Evolutionary conservation across 768 basidiomycete species (phyloP), one percentile per base, ranked within the genome.

Genomic region (Cyathus striatus): DNA sequence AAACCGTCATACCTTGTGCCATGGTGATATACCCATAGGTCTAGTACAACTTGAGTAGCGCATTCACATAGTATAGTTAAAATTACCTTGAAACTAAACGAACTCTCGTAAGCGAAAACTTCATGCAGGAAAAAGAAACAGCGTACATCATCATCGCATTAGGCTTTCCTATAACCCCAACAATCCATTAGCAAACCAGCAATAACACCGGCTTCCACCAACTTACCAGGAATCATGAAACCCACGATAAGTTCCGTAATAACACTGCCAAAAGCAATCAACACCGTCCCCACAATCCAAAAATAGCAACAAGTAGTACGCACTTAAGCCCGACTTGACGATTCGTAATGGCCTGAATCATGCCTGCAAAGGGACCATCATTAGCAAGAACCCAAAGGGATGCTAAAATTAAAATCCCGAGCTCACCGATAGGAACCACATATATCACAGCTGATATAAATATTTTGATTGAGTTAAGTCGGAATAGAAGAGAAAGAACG

Each of bases 271-370:
- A n/a, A n/a, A n/a, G n/a, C n/a, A n/a, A n/a, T n/a, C n/a, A n/a
- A n/a, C n/a, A n/a, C n/a, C n/a, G n/a, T n/a, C n/a, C n/a, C n/a
- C n/a, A n/a, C n/a, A n/a, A n/a, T n/a, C n/a, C n/a, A n/a, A n/a
- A n/a, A n/a, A n/a, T n/a, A n/a, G n/a, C n/a, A n/a, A n/a, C n/a
- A n/a, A n/a, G n/a, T n/a, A n/a, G n/a, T 4, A 55, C 67, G 42
- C 37, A 74, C 72, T 74, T 74, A 38, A 74, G 57, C 26, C 55
- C 84, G 42, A 88, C 70, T 60, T 87, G 83, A 53, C 85, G 81
- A 59, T 90, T 90, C 23, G 87, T 90, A 49, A 88, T 78, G 1
- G 86, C 85, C 51, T 87, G 81, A 46, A 90, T 86, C 76, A 87
- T 81, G 49, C 69, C 68, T 64, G 40, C 23, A 17, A 24, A 27